Base-by-base conservation (phyloP, 495 filamentous ascomycete species). In the Neurospora africana region DNA sequence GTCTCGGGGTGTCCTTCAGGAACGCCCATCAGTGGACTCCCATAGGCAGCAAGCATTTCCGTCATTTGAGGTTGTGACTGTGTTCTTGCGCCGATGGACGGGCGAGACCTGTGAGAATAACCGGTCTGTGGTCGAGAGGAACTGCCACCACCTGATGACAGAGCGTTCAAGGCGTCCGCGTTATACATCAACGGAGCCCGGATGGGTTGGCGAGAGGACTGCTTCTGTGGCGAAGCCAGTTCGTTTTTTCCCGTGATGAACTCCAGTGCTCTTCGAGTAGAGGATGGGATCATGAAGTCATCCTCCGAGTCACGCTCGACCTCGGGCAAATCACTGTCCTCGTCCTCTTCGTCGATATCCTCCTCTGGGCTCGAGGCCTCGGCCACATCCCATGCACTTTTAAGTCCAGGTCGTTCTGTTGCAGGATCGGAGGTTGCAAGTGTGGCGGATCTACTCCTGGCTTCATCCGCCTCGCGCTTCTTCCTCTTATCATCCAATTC, bases 301-400 rank as follows among this genome's bases (percentile, higher is more conserved):
- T 83, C 74, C 15, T 77, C 74, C 7, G 70, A 19, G 21, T 82
- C 80, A 2, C 77, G 74, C 27, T 83, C 81, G 17, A 79, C 74
- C 17, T 78, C 80, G 1, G 78, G 78, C 1, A 80, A 79, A 39
- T 83, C 83, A 70, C 80, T 80, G 8, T 86, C 84, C 9, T 81
- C 80, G 35, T 83, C 81, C 4, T 75, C 82, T 23, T 83, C 82
- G 7, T 83, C 80, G 1, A 80, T 78, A 17, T 76, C 76, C 11
- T 76, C 78, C 8, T 79, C 74, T 30, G 72, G 75, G 38, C 77
- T 72, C n/a, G 76, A 76, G 69, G 76, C 78, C 19, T 79, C 79
- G 41, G 82, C 82, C 75, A 84, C 73, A 35, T 89, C 86, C 76
- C 82, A 84, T 4, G 84, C 84, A 72, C 81, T 82, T 77, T 83